Conservation (phyloP, 495 filamentous ascomycete genomes). For the Pseudomonodictys pantanalensis region DNA sequence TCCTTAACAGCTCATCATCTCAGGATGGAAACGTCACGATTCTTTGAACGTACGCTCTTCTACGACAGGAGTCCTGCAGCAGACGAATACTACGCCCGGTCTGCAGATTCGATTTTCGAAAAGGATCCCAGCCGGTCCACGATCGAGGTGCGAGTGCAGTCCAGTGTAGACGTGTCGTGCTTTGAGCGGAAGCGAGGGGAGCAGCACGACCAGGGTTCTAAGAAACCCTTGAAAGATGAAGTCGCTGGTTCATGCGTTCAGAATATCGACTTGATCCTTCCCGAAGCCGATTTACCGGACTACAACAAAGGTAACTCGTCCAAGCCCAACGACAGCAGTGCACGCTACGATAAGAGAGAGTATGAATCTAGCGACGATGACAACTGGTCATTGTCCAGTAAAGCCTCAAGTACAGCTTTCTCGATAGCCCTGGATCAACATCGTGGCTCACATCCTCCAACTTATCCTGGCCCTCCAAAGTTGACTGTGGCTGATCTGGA, state of each 20-base stretch:
- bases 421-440: conserved; percentile 7
- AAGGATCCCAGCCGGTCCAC: background rate
- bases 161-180: background rate
- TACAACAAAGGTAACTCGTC: background rate
- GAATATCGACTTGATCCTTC: background rate
- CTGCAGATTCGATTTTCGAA: conserved; percentile 7
- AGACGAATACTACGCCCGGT: conserved; percentile 17
- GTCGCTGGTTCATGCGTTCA: background rate
- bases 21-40: conserved; percentile 9
- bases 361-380: background rate
- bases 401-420: conserved; percentile 15
- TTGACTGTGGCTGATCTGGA: conserved; percentile 4
- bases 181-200: background rate
- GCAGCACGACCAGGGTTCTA: background rate
- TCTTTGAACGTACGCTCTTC: conserved; percentile 16
- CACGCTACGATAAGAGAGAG: background rate
- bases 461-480: conserved; percentile 13
- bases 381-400: conserved; percentile 8
- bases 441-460: background rate
- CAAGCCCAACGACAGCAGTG: background rate
- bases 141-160: conserved; percentile 11
- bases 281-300: background rate
- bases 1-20: background rate
- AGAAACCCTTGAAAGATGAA: background rate
- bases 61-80: conserved; percentile 12